Base-by-base conservation (phyloP, 208 protist genomes). In the Leishmania braziliensis region DNA sequence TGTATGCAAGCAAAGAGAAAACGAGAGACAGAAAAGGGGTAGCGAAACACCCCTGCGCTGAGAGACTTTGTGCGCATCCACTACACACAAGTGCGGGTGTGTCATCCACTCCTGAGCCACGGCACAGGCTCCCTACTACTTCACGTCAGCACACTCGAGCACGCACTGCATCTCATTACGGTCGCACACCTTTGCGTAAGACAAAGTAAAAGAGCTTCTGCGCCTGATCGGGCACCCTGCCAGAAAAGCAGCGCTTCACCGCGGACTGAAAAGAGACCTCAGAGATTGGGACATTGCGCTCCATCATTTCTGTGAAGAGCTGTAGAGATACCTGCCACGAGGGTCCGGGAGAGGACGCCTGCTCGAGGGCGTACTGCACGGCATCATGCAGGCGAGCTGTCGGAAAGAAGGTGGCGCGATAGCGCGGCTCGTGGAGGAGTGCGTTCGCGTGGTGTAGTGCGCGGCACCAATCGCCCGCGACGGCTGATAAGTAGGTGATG, bases 321-420 rank as follows among this genome's bases (percentile, higher is more conserved):
- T 62, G 51, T 51, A 97, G 10, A 9, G 92, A 89, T 33, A 92
- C 65, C 33, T 93, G 51, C 92, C 92, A 97, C 46, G 89, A 51
- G 53, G 89, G 79, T 8, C 81, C 84, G 16, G 88, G 87, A 26
- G 77, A 46, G 9, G 89, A 86, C 12, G 92, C 90, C 66, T 92
- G 87, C 76, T 91, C 86, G 58, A 97, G 73, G 0, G 92, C 92
- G 77, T 94, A 96, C 86, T 97, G 94, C 82, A 96, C 87, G 53
- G 89, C 89, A 74, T 97, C 92, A 78, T 97, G 94, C 69, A 90
- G 70, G 51, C 89, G 86, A n/a, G 92, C 88, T 0, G 92, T 91
- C 1, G 94, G 94, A 8, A 96, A 65, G 79, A 93, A 97, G 18
- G 84, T 87, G 10, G 79, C n/a, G 51, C 75, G 46, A n/a, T 84